Conservation (phyloP, 805 yeast species). For the Myxozyma udenii region DNA sequence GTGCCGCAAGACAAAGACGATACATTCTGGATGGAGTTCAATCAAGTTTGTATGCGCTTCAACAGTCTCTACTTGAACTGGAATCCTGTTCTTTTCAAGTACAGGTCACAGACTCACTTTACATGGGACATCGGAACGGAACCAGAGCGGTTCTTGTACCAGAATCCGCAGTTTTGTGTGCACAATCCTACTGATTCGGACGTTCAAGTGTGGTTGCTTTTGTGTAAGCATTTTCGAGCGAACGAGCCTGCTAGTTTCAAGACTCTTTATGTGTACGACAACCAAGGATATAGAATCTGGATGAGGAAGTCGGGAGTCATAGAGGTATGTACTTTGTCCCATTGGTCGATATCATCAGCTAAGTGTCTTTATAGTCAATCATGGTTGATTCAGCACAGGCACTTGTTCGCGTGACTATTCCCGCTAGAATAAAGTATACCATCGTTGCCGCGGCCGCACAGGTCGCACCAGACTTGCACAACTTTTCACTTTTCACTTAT, state of each 20-base stretch:
- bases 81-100: conserved; percentile 43
- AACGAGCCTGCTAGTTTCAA: conserved; percentile 6
- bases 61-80: conserved; percentile 63
- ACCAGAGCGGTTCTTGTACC: conserved; percentile 1
- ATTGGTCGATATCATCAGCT: background rate
- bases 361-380: conserved; percentile 3
- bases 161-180: conserved; percentile 20
- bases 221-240: conserved; percentile 9
- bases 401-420: conserved; percentile 14
- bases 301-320: background rate
- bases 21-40: conserved; percentile 35
- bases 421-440: conserved; percentile 13
- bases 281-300: conserved; percentile 14
- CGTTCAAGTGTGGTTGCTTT: conserved; percentile 17
- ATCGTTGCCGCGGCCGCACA: conserved; percentile 9
- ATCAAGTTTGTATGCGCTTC: conserved; percentile 43
- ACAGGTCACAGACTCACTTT: conserved; percentile 16
- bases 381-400: conserved; percentile 22
- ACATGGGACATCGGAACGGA: conserved; percentile 12
- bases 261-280: conserved; percentile 13
- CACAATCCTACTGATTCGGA: conserved; percentile 1
- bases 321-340: conserved; percentile 5
- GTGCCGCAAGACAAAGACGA: conserved; percentile 16
- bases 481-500: conserved; percentile 21
- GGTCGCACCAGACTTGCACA: background rate